Conservation (phyloP, 2,329 filamentous ascomycete genomes). For the Xylaria sp. region DNA sequence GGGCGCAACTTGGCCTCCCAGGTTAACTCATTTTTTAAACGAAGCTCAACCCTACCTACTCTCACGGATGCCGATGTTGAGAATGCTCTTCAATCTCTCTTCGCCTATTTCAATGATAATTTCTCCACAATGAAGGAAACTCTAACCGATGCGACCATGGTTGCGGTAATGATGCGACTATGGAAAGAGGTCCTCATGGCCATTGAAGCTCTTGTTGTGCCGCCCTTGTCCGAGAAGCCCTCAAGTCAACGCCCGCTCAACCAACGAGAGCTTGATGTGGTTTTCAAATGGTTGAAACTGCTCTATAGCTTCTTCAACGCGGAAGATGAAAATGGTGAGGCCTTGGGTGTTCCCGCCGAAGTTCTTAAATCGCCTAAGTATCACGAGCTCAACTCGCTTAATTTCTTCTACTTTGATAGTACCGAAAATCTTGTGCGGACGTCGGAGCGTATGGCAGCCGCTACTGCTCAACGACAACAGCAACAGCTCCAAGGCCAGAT, state of each 20-base stretch:
- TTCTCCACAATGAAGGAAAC: conserved; percentile 99
- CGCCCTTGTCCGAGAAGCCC: conserved; percentile 92
- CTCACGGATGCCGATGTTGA: conserved; percentile 76
- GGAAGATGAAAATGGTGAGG: conserved; percentile 81
- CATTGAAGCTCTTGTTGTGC: conserved; percentile 87
- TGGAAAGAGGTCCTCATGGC: conserved; percentile 98
- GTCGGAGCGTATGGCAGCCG: conserved; percentile 94
- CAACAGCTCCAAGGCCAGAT: conserved; percentile 63
- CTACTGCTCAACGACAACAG: conserved; percentile 76
- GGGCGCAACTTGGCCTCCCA: conserved; percentile 68
- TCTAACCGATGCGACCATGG: conserved; percentile 93
- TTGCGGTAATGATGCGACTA: conserved; percentile 94
- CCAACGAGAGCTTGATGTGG: conserved; percentile 89
- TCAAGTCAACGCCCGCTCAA: conserved; percentile 83
- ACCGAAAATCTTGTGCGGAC: conserved; percentile 91
- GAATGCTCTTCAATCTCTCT: conserved; percentile 81
- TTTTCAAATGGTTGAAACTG: conserved; percentile 91
- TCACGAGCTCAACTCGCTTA: conserved; percentile 92
- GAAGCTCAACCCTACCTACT: conserved; percentile 59
- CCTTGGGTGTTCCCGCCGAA: conserved; percentile 86
- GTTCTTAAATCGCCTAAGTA: conserved; percentile 97
- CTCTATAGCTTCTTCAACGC: conserved; percentile 96
- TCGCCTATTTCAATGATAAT: conserved; percentile 96
- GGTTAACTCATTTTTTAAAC: conserved; percentile 52
- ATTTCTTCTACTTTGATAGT: conserved; percentile 98